Conservation (phyloP, 1,284 basidiomycete genomes). For the Naganishia sp. region DNA sequence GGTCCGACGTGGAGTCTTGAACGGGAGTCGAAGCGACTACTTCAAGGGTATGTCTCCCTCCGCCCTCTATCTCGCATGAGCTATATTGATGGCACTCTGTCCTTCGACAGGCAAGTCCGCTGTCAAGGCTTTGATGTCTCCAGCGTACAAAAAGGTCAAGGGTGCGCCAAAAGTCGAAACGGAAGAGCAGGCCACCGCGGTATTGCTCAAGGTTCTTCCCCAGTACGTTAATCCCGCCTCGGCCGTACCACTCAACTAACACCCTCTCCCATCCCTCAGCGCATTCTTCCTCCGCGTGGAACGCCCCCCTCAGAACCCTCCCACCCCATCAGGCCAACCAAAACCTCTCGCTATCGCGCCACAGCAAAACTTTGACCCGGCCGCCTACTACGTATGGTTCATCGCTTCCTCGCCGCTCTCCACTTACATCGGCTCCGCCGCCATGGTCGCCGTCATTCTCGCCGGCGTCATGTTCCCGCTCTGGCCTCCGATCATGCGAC, state of each 20-base stretch:
- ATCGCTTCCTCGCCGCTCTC: constrained; percentile 92
- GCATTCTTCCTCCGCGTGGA: constrained; percentile 89
- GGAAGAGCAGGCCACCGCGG: constrained; percentile 73
- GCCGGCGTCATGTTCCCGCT: constrained; percentile 99
- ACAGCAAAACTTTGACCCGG: constrained; percentile 73
- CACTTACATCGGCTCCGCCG: constrained; percentile 85
- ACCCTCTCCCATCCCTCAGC: constrained; percentile 37
- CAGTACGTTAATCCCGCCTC: constrained; percentile 38
- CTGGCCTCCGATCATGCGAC: constrained; percentile 90
- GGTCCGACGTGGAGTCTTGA: constrained; percentile 82
- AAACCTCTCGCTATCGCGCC: constrained; percentile 78
- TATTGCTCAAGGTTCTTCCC: constrained; percentile 74
- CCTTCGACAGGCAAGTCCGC: constrained; percentile 75
- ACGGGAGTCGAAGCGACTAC: constrained; percentile 94
- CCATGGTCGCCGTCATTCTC: constrained; percentile 91
- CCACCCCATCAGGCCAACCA: constrained; percentile 69
- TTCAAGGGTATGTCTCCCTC: constrained; percentile 78
- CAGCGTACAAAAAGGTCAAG: constrained; percentile 85
- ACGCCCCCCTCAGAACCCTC: constrained; percentile 61
- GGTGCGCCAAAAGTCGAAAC: constrained; percentile 73
- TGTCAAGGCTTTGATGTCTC: constrained; percentile 85
- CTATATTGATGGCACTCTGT: background rate
- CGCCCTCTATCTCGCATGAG: background rate
- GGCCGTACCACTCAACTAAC: background rate
- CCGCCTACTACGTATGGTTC: constrained; percentile 90